Evolutionary conservation across 768 basidiomycete genomes (phyloP), one percentile per base, ranked within the genome.

Genomic region (Dioszegia hungarica): DNA sequence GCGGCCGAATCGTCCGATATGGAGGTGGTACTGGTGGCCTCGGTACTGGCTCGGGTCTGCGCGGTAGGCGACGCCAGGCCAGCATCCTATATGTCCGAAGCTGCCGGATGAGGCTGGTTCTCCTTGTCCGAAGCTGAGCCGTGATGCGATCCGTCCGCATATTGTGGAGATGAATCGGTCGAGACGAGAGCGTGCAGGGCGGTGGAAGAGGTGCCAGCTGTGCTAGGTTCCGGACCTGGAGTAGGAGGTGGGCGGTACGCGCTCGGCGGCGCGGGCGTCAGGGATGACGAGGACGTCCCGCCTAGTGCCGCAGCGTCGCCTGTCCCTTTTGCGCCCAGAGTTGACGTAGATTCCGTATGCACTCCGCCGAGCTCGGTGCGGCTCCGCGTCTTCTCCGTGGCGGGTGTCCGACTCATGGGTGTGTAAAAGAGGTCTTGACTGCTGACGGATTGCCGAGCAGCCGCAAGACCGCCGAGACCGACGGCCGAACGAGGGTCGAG

Each of bases 381-480:
- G 17, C 47, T 40, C 2, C 19, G 4, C 0, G 56, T 3, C 12
- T 25, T 10, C 36, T 57, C 56, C 24, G 34, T 44, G 19, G 29
- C 49, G 20, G 33, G 38, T 17, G 46, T 47, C 11, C 46, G 31
- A 12, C 27, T 47, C 47, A 44, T 44, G 12, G 47, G 56, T 8
- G 56, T 57, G 25, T 57, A 57, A 31, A 57, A 57, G 27, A 57
- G 24, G 44, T 57, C 56, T 11, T 54, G 52, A 27, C 40, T 44
- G 28, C 52, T 54, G 19, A 28, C 34, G 14, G 47, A 50, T 38
- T 38, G 49, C 11, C 49, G 34, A 14, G 49, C 49, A 38, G 34
- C 34, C 2, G 34, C 5, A 17, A 43, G 40, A 12, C 20, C 19
- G 15, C 40, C 49, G n/a, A n/a, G n/a, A n/a, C n/a, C n/a, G 28